A percentile compares a stretch with the other conserved stretches of the same genome.
Evolutionary conservation across 2,329 filamentous ascomycete genomes (phyloP).

Genomic region (Arthroderma sp.): DNA sequence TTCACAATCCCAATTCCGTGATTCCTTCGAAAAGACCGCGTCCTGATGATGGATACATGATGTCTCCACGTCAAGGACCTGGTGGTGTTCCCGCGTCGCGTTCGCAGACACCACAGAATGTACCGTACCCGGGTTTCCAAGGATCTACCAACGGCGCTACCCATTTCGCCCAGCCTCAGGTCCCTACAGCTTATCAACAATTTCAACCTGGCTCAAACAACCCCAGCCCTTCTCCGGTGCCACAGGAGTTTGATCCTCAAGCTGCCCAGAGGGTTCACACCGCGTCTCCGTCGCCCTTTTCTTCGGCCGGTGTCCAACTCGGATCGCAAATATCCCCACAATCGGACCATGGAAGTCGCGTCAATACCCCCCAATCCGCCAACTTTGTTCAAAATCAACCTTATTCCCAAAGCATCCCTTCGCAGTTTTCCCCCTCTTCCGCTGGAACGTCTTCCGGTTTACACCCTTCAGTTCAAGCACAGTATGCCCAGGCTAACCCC

Average conservation of each 20-base stretch:
- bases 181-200: slow-evolving; percentile 64
- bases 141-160: slow-evolving; percentile 47
- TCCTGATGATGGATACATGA: slow-evolving; percentile 71
- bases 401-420: slow-evolving; percentile 27
- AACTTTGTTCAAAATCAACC: slow-evolving; percentile 46
- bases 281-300: slow-evolving; percentile 83
- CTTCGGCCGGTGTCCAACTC: slow-evolving; percentile 60
- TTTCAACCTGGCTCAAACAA: slow-evolving; percentile 68
- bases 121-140: slow-evolving; percentile 58
- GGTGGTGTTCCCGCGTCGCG: slow-evolving; percentile 68
- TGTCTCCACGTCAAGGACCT: slow-evolving; percentile 64
- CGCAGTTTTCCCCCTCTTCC: slow-evolving; percentile 29
- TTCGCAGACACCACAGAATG: slow-evolving; percentile 81
- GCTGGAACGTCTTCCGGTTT: slow-evolving; percentile 28
- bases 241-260: slow-evolving; percentile 56
- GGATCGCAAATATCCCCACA: slow-evolving; percentile 60
- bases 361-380: slow-evolving; percentile 54
- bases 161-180: slow-evolving; percentile 41
- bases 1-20: slow-evolving; percentile 65
- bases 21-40: slow-evolving; percentile 81
- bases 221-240: slow-evolving; percentile 83
- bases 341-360: slow-evolving; percentile 55
- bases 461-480: slow-evolving; percentile 30
- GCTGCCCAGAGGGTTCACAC: slow-evolving; percentile 73
- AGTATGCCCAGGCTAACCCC: slow-evolving; percentile 27